Evolutionary conservation across 192 early-diverging fungal species (phyloP).

Genomic region (Coemansia sp.): DNA sequence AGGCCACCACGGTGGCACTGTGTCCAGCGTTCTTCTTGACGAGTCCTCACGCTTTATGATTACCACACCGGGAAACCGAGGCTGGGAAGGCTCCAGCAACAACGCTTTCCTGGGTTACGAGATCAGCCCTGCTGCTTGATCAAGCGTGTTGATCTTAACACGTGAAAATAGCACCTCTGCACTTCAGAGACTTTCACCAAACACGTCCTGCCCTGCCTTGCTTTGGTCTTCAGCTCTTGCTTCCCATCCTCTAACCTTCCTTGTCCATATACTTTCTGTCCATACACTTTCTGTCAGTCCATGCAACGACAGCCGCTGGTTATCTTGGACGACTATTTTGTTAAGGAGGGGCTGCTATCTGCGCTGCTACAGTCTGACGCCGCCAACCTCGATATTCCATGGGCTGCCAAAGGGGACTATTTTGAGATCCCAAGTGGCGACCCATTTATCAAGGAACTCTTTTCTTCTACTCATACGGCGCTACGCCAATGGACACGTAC

Average conservation of each 20-base stretch:
- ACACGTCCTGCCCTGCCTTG: not conserved
- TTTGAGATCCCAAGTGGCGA: conserved; percentile 27
- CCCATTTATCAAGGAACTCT: conserved; percentile 27
- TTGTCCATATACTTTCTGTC: not conserved
- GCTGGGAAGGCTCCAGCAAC: conserved; percentile 91
- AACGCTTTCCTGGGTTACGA: conserved; percentile 86
- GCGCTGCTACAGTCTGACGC: conserved; percentile 11
- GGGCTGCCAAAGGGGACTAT: conserved; percentile 22
- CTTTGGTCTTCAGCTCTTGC: not conserved
- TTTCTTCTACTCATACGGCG: conserved; percentile 22
- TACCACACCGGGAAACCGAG: conserved; percentile 86
- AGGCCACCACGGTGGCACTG: conserved; percentile 86
- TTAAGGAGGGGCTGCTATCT: conserved; percentile 25
- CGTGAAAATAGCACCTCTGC: not conserved
- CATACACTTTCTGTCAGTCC: not conserved
- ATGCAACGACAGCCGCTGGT: conserved; percentile 41
- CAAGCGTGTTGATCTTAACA: not conserved
- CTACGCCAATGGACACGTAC: conserved; percentile 33
- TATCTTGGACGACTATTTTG: conserved; percentile 49
- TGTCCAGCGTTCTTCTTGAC: conserved; percentile 71
- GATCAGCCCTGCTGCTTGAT: conserved; percentile 57
- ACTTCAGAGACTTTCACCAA: not conserved
- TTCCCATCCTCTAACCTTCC: not conserved
- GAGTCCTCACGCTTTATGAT: conserved; percentile 77
- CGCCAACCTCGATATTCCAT: conserved; percentile 16